phyloP scores from a whole-genome alignment of 2,329 filamentous ascomycete genomes.

The Fonsecaea multimorphosa region DNA sequence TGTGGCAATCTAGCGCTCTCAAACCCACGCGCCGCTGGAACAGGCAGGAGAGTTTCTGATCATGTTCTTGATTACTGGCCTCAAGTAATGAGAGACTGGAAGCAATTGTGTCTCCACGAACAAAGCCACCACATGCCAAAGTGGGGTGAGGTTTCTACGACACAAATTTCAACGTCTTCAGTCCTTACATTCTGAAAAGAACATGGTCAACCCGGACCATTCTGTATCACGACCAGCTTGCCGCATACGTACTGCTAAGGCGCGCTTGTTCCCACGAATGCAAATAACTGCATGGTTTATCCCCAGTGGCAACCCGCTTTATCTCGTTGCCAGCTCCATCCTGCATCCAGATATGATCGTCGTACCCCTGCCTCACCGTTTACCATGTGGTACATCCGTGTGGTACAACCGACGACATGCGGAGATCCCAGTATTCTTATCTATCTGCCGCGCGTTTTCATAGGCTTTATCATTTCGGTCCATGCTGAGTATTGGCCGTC shows the following conservation, averaged over 20 bases:
- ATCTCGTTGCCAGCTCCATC: background rate
- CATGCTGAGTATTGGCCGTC: background rate
- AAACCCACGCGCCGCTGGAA: background rate
- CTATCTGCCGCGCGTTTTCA: constrained; percentile 5
- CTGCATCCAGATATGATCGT: constrained; percentile 5
- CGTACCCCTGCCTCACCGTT: background rate
- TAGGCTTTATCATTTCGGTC: constrained; percentile 9
- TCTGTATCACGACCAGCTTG: background rate
- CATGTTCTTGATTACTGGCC: background rate
- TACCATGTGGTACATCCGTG: constrained; percentile 15
- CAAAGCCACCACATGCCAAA: background rate
- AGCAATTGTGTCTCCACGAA: background rate
- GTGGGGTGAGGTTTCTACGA: background rate
- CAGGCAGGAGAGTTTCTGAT: background rate
- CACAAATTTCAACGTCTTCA: background rate
- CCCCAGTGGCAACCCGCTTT: background rate
- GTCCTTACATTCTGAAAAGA: background rate
- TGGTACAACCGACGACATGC: background rate
- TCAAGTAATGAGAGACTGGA: background rate
- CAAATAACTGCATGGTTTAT: background rate
- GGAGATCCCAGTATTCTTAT: constrained; percentile 17
- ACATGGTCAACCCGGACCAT: background rate
- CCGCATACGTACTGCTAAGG: background rate
- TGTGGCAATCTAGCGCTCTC: background rate
- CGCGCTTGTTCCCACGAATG: background rate